Conservation (phyloP, 208 protist species). For the Tritrichomonas musculus region DNA sequence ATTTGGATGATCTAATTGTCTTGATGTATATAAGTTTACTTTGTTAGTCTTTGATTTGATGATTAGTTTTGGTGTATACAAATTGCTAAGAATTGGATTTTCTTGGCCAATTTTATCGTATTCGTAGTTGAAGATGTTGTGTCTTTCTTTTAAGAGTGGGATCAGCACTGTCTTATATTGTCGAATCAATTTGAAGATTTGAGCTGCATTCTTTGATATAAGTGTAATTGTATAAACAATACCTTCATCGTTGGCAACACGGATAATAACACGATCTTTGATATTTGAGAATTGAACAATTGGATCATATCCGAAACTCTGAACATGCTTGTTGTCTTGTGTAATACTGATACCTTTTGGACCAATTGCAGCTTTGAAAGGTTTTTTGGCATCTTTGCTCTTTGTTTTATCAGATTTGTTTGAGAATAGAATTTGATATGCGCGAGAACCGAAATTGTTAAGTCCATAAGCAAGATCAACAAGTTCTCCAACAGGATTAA, state of each 20-base stretch:
- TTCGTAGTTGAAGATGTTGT: too few relatives aligned
- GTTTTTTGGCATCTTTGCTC: background rate
- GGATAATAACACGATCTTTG: background rate
- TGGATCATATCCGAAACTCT: background rate
- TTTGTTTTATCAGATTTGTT: background rate
- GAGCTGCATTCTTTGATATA: background rate
- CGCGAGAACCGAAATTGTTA: background rate
- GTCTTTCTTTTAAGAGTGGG: background rate
- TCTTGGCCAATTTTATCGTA: too few relatives aligned
- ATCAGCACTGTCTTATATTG: background rate
- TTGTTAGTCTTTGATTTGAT: background rate
- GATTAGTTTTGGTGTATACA: background rate
- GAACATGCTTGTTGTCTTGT: background rate
- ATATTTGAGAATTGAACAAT: background rate
- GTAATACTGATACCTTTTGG: background rate
- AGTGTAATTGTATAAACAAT: background rate
- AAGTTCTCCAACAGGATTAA: background rate
- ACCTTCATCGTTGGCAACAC: background rate
- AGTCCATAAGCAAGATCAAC: background rate
- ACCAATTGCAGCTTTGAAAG: background rate
- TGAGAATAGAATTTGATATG: background rate
- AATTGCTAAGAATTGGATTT: background rate
- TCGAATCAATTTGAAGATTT: background rate
- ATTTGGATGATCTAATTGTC: background rate
- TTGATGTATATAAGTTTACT: background rate